Conservation (phyloP, 495 filamentous ascomycete genomes). For the Penicillium salamii region DNA sequence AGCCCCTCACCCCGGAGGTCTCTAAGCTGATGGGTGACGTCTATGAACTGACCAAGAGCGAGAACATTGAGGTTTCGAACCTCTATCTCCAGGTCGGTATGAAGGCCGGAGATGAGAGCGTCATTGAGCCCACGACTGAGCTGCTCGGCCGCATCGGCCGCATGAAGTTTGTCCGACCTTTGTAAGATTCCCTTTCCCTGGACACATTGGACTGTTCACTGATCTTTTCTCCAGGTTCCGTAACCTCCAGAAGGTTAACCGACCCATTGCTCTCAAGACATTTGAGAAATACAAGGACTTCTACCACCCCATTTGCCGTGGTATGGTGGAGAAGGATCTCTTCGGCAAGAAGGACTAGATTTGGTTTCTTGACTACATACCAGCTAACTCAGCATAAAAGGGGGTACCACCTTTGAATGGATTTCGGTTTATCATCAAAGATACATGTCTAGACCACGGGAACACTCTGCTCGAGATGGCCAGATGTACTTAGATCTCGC, state of each 20-base stretch:
- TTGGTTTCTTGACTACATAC: neutral
- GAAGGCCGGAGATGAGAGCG: slow-evolving; percentile 61
- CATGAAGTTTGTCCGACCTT: slow-evolving; percentile 93
- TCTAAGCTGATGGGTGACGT: slow-evolving; percentile 65
- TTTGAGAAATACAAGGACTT: slow-evolving; percentile 86
- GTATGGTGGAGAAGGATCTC: slow-evolving; percentile 81
- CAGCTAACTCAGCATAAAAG: too few relatives aligned
- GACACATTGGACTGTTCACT: slow-evolving; percentile 2
- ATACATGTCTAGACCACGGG: too few relatives aligned
- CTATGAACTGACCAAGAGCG: slow-evolving; percentile 65
- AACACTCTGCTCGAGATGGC: too few relatives aligned
- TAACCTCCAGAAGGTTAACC: slow-evolving; percentile 67
- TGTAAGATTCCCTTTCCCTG: slow-evolving; percentile 45
- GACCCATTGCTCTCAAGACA: slow-evolving; percentile 70
- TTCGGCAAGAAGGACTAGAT: slow-evolving; percentile 44
- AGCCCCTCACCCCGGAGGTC: slow-evolving; percentile 57
- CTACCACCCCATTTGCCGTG: slow-evolving; percentile 92
- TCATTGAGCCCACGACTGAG: slow-evolving; percentile 67
- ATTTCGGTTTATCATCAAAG: too few relatives aligned
- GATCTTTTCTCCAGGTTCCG: slow-evolving; percentile 49
- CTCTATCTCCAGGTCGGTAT: slow-evolving; percentile 78
- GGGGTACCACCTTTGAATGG: too few relatives aligned
- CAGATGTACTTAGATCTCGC: too few relatives aligned
- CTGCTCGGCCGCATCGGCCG: slow-evolving; percentile 79
- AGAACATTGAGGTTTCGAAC: slow-evolving; percentile 81